A percentile compares a stretch with the other conserved stretches of the same genome.
These are phyloP conservation scores for Cytospora piceae DNA, from an alignment of 2,329 filamentous ascomycete species.

Conservation along the genomic window DNA sequence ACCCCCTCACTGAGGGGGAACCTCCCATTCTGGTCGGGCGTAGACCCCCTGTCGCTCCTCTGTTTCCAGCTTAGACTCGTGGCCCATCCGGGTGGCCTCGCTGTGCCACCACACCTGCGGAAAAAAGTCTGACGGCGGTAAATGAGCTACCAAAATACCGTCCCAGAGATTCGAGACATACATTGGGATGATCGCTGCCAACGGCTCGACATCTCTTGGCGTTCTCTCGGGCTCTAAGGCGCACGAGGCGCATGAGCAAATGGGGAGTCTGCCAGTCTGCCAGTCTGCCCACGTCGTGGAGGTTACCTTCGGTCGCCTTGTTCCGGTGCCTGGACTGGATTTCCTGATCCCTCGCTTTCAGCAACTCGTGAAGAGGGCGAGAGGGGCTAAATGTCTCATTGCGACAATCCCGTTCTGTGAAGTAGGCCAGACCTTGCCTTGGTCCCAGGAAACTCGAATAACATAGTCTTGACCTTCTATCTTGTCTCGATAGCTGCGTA, in stretches of 20 bases:
- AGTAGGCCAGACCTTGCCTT: not conserved
- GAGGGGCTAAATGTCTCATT: not conserved
- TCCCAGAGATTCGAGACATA: slow-evolving; percentile 1
- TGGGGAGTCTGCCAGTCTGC: not conserved
- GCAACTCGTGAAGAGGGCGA: not conserved
- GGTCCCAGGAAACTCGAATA: not conserved
- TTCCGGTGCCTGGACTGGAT: slow-evolving; percentile 10
- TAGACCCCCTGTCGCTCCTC: slow-evolving; percentile 13
- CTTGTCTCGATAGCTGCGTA: not conserved
- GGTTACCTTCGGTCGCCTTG: slow-evolving; percentile 16
- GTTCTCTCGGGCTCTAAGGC: not conserved
- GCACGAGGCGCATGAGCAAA: slow-evolving; percentile 9
- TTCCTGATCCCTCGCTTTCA: not conserved
- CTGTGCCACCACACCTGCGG: slow-evolving; percentile 17
- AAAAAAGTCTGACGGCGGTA: slow-evolving; percentile 18
- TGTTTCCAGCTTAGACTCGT: slow-evolving; percentile 17
- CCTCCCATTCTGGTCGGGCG: slow-evolving; percentile 14
- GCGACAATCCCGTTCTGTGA: not conserved
- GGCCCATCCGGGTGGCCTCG: not conserved
- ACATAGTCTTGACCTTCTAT: not conserved
- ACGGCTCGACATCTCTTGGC: slow-evolving; percentile 14
- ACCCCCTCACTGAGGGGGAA: slow-evolving; percentile 18
- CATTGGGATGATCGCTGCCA: slow-evolving; percentile 7
- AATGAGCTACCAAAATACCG: slow-evolving; percentile 10
- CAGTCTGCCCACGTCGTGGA: not conserved